A percentile compares a stretch with the other conserved stretches of the same genome.
Conservation (phyloP, 1,284 basidiomycete species). For the Sporisorium graminicola region DNA sequence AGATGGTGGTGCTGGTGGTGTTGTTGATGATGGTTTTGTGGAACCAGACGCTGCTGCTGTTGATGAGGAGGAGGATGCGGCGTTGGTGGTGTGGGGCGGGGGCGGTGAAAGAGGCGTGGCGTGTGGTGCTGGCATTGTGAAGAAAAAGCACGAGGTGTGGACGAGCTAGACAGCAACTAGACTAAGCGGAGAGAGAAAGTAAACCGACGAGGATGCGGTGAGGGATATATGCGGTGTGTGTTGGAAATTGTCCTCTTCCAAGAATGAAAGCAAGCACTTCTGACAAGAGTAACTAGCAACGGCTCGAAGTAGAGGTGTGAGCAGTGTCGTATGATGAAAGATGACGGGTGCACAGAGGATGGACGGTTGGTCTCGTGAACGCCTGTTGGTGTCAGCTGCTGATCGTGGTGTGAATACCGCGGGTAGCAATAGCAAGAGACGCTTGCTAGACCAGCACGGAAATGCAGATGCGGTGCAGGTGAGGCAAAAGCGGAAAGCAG, state of each 20-base stretch:
- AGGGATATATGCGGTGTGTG: not conserved
- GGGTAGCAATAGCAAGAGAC: not conserved
- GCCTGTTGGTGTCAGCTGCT: not conserved
- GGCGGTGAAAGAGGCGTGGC: slow-evolving; percentile 28
- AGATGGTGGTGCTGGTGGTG: slow-evolving; percentile 31
- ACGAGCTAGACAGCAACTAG: not conserved
- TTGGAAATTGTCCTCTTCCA: not conserved
- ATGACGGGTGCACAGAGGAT: not conserved
- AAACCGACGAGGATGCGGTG: not conserved
- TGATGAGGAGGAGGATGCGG: slow-evolving; percentile 8
- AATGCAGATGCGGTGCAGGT: too few species aligned
- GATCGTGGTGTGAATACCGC: not conserved
- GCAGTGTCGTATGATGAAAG: not conserved
- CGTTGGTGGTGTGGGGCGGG: slow-evolving; percentile 8
- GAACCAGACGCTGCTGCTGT: slow-evolving; percentile 16
- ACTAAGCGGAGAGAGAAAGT: slow-evolving; percentile 2
- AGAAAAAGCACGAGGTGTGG: too few species aligned
- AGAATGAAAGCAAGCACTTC: not conserved
- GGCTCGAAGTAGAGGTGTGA: not conserved
- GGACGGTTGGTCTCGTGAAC: too few species aligned
- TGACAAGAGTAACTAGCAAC: too few species aligned
- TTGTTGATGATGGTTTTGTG: slow-evolving; percentile 23
- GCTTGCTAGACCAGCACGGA: not conserved
- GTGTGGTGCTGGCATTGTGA: slow-evolving; percentile 43
- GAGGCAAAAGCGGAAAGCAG: not conserved